These are phyloP conservation scores for Xerocomellus intermedius DNA, from an alignment of 768 basidiomycete species.

Conservation along the genomic window DNA sequence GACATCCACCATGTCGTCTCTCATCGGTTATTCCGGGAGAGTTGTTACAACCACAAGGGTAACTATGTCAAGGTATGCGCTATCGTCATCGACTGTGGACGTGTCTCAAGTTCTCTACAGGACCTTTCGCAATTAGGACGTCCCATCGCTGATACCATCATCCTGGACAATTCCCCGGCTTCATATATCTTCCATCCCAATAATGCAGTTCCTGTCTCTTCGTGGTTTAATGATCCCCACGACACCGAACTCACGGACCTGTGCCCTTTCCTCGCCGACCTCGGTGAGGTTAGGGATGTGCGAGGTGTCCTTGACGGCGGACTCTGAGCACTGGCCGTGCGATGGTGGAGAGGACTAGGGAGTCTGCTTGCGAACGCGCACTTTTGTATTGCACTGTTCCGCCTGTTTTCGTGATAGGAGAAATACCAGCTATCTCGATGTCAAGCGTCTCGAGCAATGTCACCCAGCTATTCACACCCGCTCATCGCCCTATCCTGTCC, in stretches of 20 bases:
- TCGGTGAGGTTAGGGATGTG: constrained; percentile 83
- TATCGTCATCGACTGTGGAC: not conserved
- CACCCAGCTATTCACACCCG: not conserved
- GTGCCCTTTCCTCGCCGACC: constrained; percentile 90
- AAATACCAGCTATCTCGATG: constrained; percentile 28
- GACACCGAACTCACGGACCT: constrained; percentile 97
- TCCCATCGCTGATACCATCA: constrained; percentile 90
- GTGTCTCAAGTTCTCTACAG: constrained; percentile 41
- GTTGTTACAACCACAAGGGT: constrained; percentile 98
- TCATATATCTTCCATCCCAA: constrained; percentile 99
- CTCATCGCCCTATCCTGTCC: not conserved
- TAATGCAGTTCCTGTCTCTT: constrained; percentile 98
- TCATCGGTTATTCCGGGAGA: constrained; percentile 95
- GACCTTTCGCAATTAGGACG: constrained; percentile 97
- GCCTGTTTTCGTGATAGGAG: constrained; percentile 29
- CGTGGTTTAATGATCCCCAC: constrained; percentile 99
- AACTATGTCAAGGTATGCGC: constrained; percentile 93
- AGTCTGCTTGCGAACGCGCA: constrained; percentile 23
- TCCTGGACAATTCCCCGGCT: constrained; percentile 98
- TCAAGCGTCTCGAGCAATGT: constrained; percentile 10
- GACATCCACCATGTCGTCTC: constrained; percentile 90
- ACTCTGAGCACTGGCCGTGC: constrained; percentile 43
- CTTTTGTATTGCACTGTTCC: constrained; percentile 28
- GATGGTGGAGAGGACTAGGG: constrained; percentile 21
- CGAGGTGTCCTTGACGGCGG: constrained; percentile 88